A percentile compares a stretch with the other conserved stretches of the same genome.
Conservation (phyloP, 2,329 filamentous ascomycete genomes). For the Orbilia blumenaviensis region DNA sequence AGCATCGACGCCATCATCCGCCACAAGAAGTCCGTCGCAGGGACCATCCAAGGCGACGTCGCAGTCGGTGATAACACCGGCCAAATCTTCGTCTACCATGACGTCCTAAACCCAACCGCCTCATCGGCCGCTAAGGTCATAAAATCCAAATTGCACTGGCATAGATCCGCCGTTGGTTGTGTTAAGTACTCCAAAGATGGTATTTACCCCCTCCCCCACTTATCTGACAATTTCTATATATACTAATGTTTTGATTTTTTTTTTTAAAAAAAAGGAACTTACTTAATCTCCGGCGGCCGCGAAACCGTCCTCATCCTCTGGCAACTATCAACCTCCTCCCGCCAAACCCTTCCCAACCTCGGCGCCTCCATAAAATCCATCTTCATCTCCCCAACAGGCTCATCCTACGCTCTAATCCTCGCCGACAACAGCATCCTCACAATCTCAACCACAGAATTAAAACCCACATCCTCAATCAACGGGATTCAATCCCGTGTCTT, state of each 20-base stretch:
- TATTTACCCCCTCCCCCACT: slow-evolving; percentile 60
- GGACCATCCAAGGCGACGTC: slow-evolving; percentile 67
- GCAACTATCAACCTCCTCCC: slow-evolving; percentile 87
- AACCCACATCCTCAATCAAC: slow-evolving; percentile 82
- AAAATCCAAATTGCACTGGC: slow-evolving; percentile 83
- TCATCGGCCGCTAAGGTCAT: slow-evolving; percentile 62
- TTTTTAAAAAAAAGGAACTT: slow-evolving; percentile 72
- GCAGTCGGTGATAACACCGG: slow-evolving; percentile 80
- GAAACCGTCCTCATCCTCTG: slow-evolving; percentile 91
- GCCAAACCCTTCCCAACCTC: slow-evolving; percentile 88
- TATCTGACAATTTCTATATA: not conserved
- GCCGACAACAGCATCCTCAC: slow-evolving; percentile 93
- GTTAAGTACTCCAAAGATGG: slow-evolving; percentile 94
- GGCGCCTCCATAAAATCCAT: slow-evolving; percentile 85
- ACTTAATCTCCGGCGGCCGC: slow-evolving; percentile 88
- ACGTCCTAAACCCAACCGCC: slow-evolving; percentile 72
- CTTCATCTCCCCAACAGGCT: slow-evolving; percentile 79
- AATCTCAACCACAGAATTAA: slow-evolving; percentile 86
- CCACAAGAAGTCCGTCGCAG: slow-evolving; percentile 40
- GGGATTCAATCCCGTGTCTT: slow-evolving; percentile 76
- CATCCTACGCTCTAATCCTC: slow-evolving; percentile 83
- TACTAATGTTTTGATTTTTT: slow-evolving; percentile 6
- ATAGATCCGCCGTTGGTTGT: slow-evolving; percentile 80
- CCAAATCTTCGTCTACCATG: slow-evolving; percentile 81
- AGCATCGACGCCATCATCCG: slow-evolving; percentile 33